Percentiles rank a stretch among this genome's conserved stretches.
These are phyloP conservation scores for Marvania coccoides DNA, from an alignment of 139 green algal genomes.

Conservation along the genomic window DNA sequence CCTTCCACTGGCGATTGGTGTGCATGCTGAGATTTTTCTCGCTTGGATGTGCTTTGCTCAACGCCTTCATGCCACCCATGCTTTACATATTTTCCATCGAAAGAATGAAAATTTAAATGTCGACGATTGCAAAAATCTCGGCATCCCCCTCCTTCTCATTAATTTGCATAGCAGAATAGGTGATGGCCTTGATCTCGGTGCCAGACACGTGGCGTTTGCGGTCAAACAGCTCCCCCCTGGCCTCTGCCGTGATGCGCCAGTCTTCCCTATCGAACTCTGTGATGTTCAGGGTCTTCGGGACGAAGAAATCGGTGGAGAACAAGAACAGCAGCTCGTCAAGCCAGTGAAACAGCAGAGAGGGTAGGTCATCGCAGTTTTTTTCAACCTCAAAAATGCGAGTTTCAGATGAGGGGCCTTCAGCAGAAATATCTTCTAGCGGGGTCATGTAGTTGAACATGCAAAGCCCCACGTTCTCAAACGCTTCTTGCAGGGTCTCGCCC, in stretches of 20 bases:
- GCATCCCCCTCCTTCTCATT: conserved; percentile 36
- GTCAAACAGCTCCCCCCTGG: conserved; percentile 59
- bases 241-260: conserved; percentile 37
- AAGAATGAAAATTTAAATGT: conserved; percentile 53
- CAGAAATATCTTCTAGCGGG: conserved; percentile 40
- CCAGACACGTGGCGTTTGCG: conserved; percentile 43
- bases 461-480: conserved; percentile 56
- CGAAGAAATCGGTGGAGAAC: conserved; percentile 65
- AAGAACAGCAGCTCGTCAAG: conserved; percentile 80
- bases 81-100: neutral
- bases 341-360: conserved; percentile 73
- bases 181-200: conserved; percentile 88
- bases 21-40: too few species aligned
- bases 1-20: too few species aligned
- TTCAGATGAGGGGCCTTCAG: neutral
- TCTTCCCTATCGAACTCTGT: conserved; percentile 37
- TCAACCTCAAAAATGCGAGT: conserved; percentile 35
- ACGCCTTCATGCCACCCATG: neutral
- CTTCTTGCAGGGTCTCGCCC: conserved; percentile 50
- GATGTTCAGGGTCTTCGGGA: conserved; percentile 44
- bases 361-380: conserved; percentile 69
- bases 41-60: too few species aligned
- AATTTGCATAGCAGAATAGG: conserved; percentile 82
- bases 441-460: conserved; percentile 88
- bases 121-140: conserved; percentile 84